phyloP scores from a whole-genome alignment of 441 rosid genomes.

The Aquilaria agallochum region DNA sequence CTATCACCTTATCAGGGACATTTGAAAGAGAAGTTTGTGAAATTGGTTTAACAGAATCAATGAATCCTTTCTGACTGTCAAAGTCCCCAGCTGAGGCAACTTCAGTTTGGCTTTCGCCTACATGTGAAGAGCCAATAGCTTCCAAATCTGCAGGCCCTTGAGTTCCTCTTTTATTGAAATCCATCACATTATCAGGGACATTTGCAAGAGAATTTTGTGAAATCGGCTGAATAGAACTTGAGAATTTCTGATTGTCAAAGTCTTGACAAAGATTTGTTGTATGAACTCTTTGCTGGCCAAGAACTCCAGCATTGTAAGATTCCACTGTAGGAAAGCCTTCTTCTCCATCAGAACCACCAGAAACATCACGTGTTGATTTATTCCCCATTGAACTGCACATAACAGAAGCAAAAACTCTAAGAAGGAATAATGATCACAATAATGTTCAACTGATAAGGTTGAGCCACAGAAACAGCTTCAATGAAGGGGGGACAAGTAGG shows the following conservation, averaged over 20 bases:
- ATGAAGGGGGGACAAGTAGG: conserved; percentile 2
- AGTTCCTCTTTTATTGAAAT: conserved; percentile 21
- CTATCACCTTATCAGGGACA: conserved; percentile 15
- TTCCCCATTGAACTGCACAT: conserved; percentile 44
- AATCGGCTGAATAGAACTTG: conserved; percentile 36
- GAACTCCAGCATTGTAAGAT: conserved; percentile 26
- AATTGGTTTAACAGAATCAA: conserved; percentile 35
- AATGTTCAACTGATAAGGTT: conserved; percentile 12
- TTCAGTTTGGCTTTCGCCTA: conserved; percentile 27
- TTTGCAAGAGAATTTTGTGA: conserved; percentile 21
- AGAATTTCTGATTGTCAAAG: conserved; percentile 26
- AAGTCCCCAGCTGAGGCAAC: conserved; percentile 17
- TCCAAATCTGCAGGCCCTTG: conserved; percentile 29
- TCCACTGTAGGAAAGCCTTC: conserved; percentile 33
- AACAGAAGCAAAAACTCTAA: conserved; percentile 24
- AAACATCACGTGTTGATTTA: conserved; percentile 25
- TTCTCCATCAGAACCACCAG: conserved; percentile 42
- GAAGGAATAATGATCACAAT: conserved; percentile 12
- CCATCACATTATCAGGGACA: conserved; percentile 16
- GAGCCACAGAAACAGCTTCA: neutral
- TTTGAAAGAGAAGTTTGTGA: conserved; percentile 21
- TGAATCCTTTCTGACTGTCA: neutral
- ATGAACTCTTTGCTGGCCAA: conserved; percentile 27
- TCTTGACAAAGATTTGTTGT: conserved; percentile 26
- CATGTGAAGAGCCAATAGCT: conserved; percentile 28